A percentile compares a stretch with the other conserved stretches of the same genome.
phyloP scores from a whole-genome alignment of 805 yeast species.

The Pichia insulana region DNA sequence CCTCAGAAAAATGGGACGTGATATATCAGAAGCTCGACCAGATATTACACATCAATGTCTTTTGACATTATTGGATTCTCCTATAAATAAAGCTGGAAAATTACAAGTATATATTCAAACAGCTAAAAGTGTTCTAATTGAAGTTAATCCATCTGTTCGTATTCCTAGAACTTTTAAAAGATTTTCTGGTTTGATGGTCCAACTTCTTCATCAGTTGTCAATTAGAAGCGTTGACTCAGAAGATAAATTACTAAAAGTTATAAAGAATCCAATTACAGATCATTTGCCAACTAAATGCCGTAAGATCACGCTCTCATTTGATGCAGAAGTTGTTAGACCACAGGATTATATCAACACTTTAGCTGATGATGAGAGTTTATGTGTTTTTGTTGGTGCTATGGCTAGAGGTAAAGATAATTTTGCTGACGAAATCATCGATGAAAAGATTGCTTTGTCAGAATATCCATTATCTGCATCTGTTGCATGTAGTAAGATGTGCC shows the following conservation, averaged over 20 bases:
- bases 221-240: conserved; percentile 93
- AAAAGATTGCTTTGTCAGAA: conserved; percentile 90
- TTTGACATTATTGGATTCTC: conserved; percentile 89
- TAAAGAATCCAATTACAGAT: conserved; percentile 94
- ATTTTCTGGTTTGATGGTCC: conserved; percentile 97
- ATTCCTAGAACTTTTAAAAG: conserved; percentile 98
- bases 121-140: conserved; percentile 87
- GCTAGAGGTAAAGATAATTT: conserved; percentile 96
- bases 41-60: conserved; percentile 98
- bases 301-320: conserved; percentile 85
- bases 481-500: conserved; percentile 96
- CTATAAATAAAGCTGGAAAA: conserved; percentile 94
- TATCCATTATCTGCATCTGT: conserved; percentile 96
- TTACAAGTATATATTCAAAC: conserved; percentile 95
- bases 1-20: conserved; percentile 91
- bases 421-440: conserved; percentile 96
- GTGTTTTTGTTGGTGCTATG: conserved; percentile 99
- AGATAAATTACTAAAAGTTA: conserved; percentile 86
- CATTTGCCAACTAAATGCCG: conserved; percentile 95
- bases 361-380: conserved; percentile 84
- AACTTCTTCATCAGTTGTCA: conserved; percentile 81
- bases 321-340: conserved; percentile 79
- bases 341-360: conserved; percentile 78
- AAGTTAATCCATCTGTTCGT: conserved; percentile 92
- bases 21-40: conserved; percentile 97